Base-by-base conservation (phyloP, 2,329 filamentous ascomycete species). In the Aschersonia sp. region DNA sequence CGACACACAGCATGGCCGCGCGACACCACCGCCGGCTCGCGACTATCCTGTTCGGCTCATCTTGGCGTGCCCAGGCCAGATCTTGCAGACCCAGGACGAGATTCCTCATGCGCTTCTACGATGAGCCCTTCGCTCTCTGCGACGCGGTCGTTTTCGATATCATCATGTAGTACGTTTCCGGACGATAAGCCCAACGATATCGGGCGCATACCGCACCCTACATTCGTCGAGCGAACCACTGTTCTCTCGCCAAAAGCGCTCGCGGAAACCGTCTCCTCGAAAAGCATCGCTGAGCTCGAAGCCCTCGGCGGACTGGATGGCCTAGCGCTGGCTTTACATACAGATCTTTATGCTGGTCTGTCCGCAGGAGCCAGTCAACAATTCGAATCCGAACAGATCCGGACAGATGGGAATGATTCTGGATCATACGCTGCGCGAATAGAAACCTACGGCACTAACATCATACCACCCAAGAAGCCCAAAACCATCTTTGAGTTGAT, bases 201-300 rank as follows among this genome's bases (percentile, higher is more conserved):
- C 29, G 29, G 46, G 12, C 46, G 46, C 5, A 32, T 31, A n/a
- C 42, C 35, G 5, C 32, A 42, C n/a, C 9, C 47, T 6, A 31
- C 28, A 5, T 10, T 40, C 10, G 20, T 5, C 4, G 47, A 44
- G n/a, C 28, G 10, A n/a, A 32, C 47, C 4, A 40, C 44, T 29
- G 6, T n/a, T 38, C 9, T 45, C 5, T 45, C 47, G 4, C 43
- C 35, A 28, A n/a, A 41, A n/a, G 32, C 47, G 4, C 31, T 45
- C 10, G 43, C 47, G 5, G 47, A 42, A n/a, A 48, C 35, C 7
- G 12, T 48, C n/a, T 20, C 32, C 7, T 48, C 43, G 9, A 48
- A 42, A 35, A 45, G 47, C 20, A 48, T 48, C 6, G 47, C 47
- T n/a, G 47, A 48, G 35, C 47, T 48, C 10, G 32, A 48, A 35